Conservation (phyloP, 2,329 filamentous ascomycete genomes). For the Xylariaceae sp. region DNA sequence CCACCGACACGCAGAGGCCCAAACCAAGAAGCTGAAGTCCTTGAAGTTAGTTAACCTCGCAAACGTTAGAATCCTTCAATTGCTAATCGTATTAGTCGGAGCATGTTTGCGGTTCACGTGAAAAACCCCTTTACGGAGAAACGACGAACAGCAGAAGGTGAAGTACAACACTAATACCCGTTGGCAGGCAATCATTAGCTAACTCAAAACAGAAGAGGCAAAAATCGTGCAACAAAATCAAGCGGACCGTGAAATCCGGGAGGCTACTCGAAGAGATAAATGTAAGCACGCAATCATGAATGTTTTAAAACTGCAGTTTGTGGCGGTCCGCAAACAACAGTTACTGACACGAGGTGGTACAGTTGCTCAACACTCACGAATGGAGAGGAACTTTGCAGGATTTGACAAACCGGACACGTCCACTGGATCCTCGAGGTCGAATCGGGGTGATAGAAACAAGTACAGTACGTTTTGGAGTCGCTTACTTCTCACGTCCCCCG, state of each 20-base stretch:
- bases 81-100: constrained; percentile 67
- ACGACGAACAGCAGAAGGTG: constrained; percentile 52
- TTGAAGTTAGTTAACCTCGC: constrained; percentile 7
- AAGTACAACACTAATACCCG: neutral
- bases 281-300: constrained; percentile 31
- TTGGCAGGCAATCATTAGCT: neutral
- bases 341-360: constrained; percentile 1
- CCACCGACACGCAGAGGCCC: constrained; percentile 70
- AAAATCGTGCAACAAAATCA: constrained; percentile 41
- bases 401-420: constrained; percentile 30
- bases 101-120: constrained; percentile 85
- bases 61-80: neutral
- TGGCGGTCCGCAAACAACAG: neutral
- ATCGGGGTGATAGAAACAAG: constrained; percentile 61
- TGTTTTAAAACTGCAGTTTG: too few species aligned
- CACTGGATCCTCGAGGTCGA: constrained; percentile 30
- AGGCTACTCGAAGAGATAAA: constrained; percentile 55
- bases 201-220: constrained; percentile 33
- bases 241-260: constrained; percentile 60
- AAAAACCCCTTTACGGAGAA: constrained; percentile 72
- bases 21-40: constrained; percentile 67
- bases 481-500: neutral
- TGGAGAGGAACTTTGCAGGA: constrained; percentile 49
- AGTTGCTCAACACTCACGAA: constrained; percentile 44
- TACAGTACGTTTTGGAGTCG: constrained; percentile 44